Evolutionary conservation across 2,329 filamentous ascomycete genomes (phyloP).

Genomic region (Penicillium brasilianum): DNA sequence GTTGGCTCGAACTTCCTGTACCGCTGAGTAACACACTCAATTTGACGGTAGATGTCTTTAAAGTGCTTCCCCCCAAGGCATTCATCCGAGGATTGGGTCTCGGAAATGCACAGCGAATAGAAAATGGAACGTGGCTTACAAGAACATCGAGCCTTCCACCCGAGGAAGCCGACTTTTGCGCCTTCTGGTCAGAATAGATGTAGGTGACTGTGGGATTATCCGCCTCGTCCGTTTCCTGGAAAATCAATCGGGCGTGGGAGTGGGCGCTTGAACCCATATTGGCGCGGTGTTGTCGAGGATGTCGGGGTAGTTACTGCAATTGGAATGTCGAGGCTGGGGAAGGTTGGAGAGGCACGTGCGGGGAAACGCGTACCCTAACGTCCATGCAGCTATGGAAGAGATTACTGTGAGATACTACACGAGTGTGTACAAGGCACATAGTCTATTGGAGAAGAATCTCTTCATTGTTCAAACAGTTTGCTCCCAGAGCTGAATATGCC

Average conservation of each 20-base stretch:
- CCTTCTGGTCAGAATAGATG: conserved; percentile 46
- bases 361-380: conserved; percentile 10
- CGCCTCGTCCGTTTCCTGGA: conserved; percentile 54
- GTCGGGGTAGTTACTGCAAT: background rate
- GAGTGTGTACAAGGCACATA: background rate
- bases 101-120: conserved; percentile 6
- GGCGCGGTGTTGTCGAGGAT: conserved; percentile 2
- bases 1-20: background rate
- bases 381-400: background rate
- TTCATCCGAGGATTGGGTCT: background rate
- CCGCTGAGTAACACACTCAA: background rate
- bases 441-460: conserved; percentile 1
- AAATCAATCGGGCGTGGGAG: conserved; percentile 25
- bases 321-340: conserved; percentile 5
- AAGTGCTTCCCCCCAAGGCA: too few species aligned
- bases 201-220: conserved; percentile 57
- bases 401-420: background rate
- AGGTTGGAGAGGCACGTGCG: conserved; percentile 22
- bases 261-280: conserved; percentile 8
- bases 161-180: conserved; percentile 20
- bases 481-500: conserved; percentile 32
- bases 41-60: background rate
- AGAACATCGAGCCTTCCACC: conserved; percentile 52
- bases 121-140: conserved; percentile 31
- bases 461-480: conserved; percentile 16